Conservation (phyloP, 2,329 filamentous ascomycete genomes). For the Scedosporium minutisporum region DNA sequence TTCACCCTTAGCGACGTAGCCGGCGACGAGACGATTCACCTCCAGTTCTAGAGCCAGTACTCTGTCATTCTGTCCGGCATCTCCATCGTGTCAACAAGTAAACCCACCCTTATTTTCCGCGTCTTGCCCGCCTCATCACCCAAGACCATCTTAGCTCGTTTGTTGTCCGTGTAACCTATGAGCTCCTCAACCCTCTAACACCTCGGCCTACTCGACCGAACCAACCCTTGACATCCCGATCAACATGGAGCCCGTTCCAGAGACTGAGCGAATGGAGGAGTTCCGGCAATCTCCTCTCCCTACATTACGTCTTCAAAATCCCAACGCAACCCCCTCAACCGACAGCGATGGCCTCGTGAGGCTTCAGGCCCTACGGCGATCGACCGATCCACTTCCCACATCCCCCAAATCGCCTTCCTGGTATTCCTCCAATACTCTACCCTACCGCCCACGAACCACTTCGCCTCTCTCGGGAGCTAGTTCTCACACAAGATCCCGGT, state of each 20-base stretch:
- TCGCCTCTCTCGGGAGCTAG: slow-evolving; percentile 17
- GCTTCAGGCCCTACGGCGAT: slow-evolving; percentile 44
- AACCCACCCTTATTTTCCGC: neutral
- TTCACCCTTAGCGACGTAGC: neutral
- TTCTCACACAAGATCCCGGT: slow-evolving; percentile 47
- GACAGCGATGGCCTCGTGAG: slow-evolving; percentile 38
- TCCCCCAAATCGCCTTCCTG: slow-evolving; percentile 44
- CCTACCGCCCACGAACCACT: slow-evolving; percentile 51
- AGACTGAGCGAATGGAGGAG: slow-evolving; percentile 59
- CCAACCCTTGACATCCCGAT: neutral
- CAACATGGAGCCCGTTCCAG: slow-evolving; percentile 57
- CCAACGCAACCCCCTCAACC: slow-evolving; percentile 19
- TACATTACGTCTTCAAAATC: slow-evolving; percentile 37
- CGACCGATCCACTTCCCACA: slow-evolving; percentile 45
- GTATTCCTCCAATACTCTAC: slow-evolving; percentile 33
- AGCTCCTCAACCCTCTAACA: neutral
- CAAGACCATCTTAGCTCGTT: neutral
- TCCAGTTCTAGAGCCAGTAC: neutral
- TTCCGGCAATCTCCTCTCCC: slow-evolving; percentile 51
- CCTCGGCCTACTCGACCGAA: slow-evolving; percentile 1
- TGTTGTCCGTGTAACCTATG: slow-evolving; percentile 1
- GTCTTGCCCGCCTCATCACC: neutral
- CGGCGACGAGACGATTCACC: neutral
- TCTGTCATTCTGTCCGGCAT: neutral
- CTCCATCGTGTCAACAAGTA: neutral